These are phyloP conservation scores for Cladorrhinum sp. DNA, from an alignment of 2,329 filamentous ascomycete genomes.

Conservation along the genomic window DNA sequence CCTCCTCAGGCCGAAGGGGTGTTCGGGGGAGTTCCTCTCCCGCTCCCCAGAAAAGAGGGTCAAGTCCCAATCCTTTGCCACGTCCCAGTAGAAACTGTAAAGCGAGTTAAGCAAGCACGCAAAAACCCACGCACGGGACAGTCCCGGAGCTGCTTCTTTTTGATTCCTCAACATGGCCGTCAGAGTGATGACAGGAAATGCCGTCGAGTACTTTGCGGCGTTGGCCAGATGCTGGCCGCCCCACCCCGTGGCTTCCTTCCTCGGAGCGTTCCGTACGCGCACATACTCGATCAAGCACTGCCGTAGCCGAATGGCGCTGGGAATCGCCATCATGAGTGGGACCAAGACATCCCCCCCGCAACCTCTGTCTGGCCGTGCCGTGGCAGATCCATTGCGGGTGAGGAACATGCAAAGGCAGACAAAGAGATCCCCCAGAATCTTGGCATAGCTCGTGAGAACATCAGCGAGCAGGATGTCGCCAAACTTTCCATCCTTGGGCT, in stretches of 20 bases:
- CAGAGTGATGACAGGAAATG: constrained; percentile 86
- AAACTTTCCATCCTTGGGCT: constrained; percentile 86
- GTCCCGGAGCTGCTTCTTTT: constrained; percentile 36
- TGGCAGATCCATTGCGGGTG: constrained; percentile 66
- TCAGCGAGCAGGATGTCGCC: constrained; percentile 92
- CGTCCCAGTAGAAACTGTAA: constrained; percentile 99
- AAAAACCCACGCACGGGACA: constrained; percentile 63
- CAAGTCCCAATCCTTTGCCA: constrained; percentile 94
- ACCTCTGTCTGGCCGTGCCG: constrained; percentile 72
- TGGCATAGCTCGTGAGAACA: constrained; percentile 90
- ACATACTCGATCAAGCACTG: constrained; percentile 89
- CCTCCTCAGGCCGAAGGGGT: constrained; percentile 75
- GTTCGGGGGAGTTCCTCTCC: constrained; percentile 58
- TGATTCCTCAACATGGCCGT: constrained; percentile 69
- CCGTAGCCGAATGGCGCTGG: constrained; percentile 79
- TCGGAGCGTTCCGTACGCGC: constrained; percentile 61
- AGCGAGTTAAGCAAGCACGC: constrained; percentile 78
- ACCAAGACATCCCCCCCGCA: constrained; percentile 79
- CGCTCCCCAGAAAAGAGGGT: constrained; percentile 66
- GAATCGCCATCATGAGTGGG: constrained; percentile 78
- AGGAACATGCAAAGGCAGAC: constrained; percentile 92
- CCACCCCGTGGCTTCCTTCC: constrained; percentile 61
- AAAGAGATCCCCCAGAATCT: constrained; percentile 85
- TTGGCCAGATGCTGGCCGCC: constrained; percentile 89
- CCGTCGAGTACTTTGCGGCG: constrained; percentile 89